phyloP scores from a whole-genome alignment of 2,329 filamentous ascomycete species.

The Chaetomium olivaceum region DNA sequence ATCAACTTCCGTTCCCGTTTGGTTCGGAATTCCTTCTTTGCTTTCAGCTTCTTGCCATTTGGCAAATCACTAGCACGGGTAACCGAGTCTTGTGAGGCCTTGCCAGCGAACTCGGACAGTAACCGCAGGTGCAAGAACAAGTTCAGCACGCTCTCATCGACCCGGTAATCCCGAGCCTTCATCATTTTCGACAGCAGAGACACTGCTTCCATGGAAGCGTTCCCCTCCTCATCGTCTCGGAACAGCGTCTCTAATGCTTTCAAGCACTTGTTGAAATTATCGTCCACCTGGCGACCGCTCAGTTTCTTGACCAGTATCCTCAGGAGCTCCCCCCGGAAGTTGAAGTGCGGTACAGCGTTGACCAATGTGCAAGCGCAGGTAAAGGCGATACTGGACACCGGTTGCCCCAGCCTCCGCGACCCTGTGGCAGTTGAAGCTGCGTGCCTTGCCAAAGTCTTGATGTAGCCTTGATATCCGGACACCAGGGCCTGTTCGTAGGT shows the following conservation, averaged over 20 bases:
- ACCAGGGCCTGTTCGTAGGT: constrained; percentile 87
- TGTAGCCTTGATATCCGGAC: constrained; percentile 78
- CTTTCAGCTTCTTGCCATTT: constrained; percentile 62
- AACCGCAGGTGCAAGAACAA: constrained; percentile 88
- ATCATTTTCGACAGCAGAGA: constrained; percentile 91
- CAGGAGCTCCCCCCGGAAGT: constrained; percentile 85
- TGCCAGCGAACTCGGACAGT: constrained; percentile 82
- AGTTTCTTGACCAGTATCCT: constrained; percentile 85
- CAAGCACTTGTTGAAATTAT: constrained; percentile 74
- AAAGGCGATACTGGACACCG: constrained; percentile 73
- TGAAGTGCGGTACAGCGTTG: constrained; percentile 88
- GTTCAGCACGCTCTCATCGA: constrained; percentile 85
- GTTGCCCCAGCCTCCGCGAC: constrained; percentile 44
- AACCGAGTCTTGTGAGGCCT: constrained; percentile 75
- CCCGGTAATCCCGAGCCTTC: constrained; percentile 77
- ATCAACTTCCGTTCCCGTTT: constrained; percentile 82
- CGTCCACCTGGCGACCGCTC: constrained; percentile 69
- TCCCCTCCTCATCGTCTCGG: constrained; percentile 83
- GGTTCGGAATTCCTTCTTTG: constrained; percentile 81
- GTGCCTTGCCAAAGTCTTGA: constrained; percentile 71
- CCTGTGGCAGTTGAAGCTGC: constrained; percentile 54
- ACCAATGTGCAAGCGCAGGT: constrained; percentile 82
- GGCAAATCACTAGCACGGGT: constrained; percentile 50
- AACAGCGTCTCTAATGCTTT: constrained; percentile 81
- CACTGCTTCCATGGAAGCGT: constrained; percentile 83